Conservation (phyloP, 352 stramenopile genomes). For the Phytophthora sp. region DNA sequence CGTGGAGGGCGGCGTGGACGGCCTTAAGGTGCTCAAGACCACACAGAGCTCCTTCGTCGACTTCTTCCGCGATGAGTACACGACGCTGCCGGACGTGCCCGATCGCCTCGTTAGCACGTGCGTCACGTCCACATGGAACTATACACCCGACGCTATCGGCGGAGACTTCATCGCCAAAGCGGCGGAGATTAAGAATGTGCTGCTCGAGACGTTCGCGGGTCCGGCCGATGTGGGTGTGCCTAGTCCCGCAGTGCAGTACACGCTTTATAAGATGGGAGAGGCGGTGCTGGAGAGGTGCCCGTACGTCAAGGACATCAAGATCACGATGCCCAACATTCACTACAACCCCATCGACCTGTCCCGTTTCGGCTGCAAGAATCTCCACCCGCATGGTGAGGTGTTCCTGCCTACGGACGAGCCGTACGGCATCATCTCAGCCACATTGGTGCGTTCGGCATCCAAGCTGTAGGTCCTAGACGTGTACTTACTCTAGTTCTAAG, state of each 20-base stretch:
- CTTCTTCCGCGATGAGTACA: slow-evolving; percentile 87
- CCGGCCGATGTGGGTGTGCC: slow-evolving; percentile 77
- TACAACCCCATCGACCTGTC: slow-evolving; percentile 88
- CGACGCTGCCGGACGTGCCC: slow-evolving; percentile 75
- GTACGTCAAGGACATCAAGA: slow-evolving; percentile 75
- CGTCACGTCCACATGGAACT: slow-evolving; percentile 80
- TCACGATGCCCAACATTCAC: slow-evolving; percentile 90
- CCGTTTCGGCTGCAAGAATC: slow-evolving; percentile 87
- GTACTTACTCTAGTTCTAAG: no score
- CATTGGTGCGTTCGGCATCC: slow-evolving; percentile 66
- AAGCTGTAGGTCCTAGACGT: no score
- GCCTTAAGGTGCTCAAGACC: slow-evolving; percentile 89
- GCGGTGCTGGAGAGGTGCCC: slow-evolving; percentile 72
- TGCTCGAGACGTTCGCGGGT: slow-evolving; percentile 83
- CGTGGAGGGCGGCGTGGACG: slow-evolving; percentile 62
- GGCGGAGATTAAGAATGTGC: slow-evolving; percentile 62
- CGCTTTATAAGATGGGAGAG: slow-evolving; percentile 88
- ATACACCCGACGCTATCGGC: slow-evolving; percentile 48
- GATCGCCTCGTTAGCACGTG: slow-evolving; percentile 82
- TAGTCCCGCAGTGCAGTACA: slow-evolving; percentile 84
- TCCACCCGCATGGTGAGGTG: slow-evolving; percentile 88
- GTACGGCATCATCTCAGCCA: slow-evolving; percentile 89
- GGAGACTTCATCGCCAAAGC: slow-evolving; percentile 51
- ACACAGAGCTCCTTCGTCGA: slow-evolving; percentile 88
- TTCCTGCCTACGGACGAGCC: slow-evolving; percentile 88